Evolutionary conservation across 257 asterid species (phyloP).

Genomic region (Thymus quinquecostatus): DNA sequence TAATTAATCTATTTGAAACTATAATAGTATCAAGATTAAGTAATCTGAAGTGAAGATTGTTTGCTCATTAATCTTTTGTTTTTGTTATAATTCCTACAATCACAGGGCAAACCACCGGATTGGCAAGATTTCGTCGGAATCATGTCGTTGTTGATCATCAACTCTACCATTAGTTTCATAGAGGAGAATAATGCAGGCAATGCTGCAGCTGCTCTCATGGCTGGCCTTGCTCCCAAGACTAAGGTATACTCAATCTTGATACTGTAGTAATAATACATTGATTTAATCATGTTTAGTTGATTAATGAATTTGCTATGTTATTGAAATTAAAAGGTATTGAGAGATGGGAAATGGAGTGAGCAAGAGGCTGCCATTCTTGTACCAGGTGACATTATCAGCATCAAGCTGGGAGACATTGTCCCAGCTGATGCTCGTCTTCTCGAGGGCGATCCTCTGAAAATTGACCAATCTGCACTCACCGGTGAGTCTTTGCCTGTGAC

Average conservation of each 20-base stretch:
- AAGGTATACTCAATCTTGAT: conserved; percentile 31
- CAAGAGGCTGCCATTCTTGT: conserved; percentile 78
- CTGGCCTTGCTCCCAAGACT: conserved; percentile 73
- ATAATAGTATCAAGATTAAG: not conserved
- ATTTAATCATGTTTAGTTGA: no score
- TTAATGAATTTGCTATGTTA: no score
- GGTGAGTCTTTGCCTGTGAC: conserved; percentile 85
- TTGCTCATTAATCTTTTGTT: not conserved
- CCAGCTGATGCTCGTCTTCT: conserved; percentile 88
- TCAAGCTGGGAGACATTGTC: conserved; percentile 76
- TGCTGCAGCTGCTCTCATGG: conserved; percentile 80
- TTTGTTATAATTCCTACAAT: not conserved
- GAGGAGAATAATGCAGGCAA: conserved; percentile 84
- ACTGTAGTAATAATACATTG: no score
- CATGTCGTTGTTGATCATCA: conserved; percentile 51
- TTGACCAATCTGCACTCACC: conserved; percentile 82
- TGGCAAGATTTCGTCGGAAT: conserved; percentile 82
- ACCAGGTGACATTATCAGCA: conserved; percentile 80
- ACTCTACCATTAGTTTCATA: conserved; percentile 71
- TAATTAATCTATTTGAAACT: not conserved
- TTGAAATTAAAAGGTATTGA: conserved; percentile 45
- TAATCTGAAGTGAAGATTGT: not conserved
- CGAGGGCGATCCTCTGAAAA: conserved; percentile 81
- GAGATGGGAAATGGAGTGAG: conserved; percentile 81
- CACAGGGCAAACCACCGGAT: conserved; percentile 71